Percentiles rank a stretch among this genome's conserved stretches.
phyloP scores from a whole-genome alignment of 495 filamentous ascomycete species.

The Aspergillus hancockii region DNA sequence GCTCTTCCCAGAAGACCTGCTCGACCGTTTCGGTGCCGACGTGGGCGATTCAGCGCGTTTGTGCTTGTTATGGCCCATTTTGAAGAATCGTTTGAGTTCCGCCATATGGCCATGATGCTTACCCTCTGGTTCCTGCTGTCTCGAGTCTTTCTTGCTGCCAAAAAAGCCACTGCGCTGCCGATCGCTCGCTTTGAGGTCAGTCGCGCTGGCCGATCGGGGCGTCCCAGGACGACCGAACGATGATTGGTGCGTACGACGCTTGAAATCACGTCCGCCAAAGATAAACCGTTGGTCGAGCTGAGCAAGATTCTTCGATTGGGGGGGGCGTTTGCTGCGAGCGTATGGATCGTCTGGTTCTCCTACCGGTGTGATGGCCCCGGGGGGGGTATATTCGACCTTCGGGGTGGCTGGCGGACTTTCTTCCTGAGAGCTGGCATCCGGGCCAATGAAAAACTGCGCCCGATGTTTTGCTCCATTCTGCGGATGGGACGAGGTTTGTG shows the following conservation, averaged over 20 bases:
- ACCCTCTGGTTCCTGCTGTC: slow-evolving; percentile 41
- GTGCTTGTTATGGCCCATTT: slow-evolving; percentile 63
- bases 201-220: slow-evolving; percentile 49
- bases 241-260: slow-evolving; percentile 37
- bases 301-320: slow-evolving; percentile 66
- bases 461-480: slow-evolving; percentile 55
- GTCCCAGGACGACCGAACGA: slow-evolving; percentile 34
- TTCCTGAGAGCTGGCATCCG: slow-evolving; percentile 54
- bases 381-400: slow-evolving; percentile 55
- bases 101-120: slow-evolving; percentile 79
- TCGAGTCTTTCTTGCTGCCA: slow-evolving; percentile 45
- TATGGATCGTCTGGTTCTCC: slow-evolving; percentile 89
- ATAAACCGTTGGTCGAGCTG: slow-evolving; percentile 83
- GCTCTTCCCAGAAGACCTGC: slow-evolving; percentile 51
- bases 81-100: slow-evolving; percentile 92
- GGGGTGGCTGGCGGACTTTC: slow-evolving; percentile 58
- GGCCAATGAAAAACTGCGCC: slow-evolving; percentile 73
- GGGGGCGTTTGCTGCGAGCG: slow-evolving; percentile 75
- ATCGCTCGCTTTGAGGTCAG: slow-evolving; percentile 47
- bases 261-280: slow-evolving; percentile 65
- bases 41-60: slow-evolving; percentile 67
- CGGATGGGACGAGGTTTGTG: slow-evolving; percentile 41
- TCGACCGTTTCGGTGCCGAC: slow-evolving; percentile 40
- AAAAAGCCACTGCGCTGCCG: slow-evolving; percentile 47
- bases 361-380: slow-evolving; percentile 71